phyloP scores from a whole-genome alignment of 106 monocot genomes.

The Acanthochlamys bracteata region DNA sequence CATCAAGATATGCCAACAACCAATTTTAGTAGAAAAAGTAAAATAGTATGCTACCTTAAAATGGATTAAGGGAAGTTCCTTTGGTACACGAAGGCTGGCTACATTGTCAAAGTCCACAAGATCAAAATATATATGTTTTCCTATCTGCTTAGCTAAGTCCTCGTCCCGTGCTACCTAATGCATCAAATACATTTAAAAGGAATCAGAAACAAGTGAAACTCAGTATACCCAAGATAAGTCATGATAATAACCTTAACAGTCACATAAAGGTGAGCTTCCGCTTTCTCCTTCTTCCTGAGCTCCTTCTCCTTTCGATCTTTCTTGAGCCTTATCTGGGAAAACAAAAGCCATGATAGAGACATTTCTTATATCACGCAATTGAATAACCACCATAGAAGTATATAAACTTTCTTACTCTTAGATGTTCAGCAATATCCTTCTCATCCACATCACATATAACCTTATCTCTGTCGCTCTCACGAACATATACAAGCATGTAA shows the following conservation, averaged over 20 bases:
- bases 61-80: slow-evolving; percentile 63
- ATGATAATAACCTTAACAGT: slow-evolving; percentile 67
- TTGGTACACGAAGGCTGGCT: slow-evolving; percentile 86
- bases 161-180: slow-evolving; percentile 79
- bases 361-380: neutral
- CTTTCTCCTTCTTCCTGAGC: slow-evolving; percentile 96
- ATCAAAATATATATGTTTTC: slow-evolving; percentile 92
- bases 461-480: slow-evolving; percentile 97
- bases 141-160: slow-evolving; percentile 81
- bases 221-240: neutral
- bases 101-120: slow-evolving; percentile 98
- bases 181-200: slow-evolving; percentile 5
- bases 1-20: too few species aligned
- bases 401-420: slow-evolving; percentile 42
- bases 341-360: neutral
- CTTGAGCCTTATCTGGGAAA: slow-evolving; percentile 79
- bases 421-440: slow-evolving; percentile 97
- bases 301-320: slow-evolving; percentile 99
- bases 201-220: neutral
- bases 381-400: neutral
- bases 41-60: slow-evolving; percentile 59
- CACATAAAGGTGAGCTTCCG: slow-evolving; percentile 95
- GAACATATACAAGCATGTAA: slow-evolving; percentile 98
- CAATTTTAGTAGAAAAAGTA: too few species aligned
- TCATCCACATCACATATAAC: slow-evolving; percentile 98